Base-by-base conservation (phyloP, 2,329 filamentous ascomycete genomes). In the Talaromyces atroroseus region DNA sequence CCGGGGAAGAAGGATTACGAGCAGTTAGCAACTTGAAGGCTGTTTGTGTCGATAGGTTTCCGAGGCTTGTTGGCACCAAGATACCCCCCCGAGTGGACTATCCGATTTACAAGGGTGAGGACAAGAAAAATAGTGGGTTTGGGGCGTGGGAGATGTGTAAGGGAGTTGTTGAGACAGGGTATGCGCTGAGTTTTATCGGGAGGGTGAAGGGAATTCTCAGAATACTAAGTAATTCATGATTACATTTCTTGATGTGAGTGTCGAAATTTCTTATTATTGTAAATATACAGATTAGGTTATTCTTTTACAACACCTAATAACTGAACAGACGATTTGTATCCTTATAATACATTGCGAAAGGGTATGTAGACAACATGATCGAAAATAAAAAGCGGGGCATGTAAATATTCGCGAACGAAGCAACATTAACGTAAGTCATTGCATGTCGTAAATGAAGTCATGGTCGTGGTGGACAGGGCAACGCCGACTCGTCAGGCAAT, bases 11-110 rank as follows among this genome's bases (percentile, higher is more conserved):
- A 70, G 94, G 94, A 0, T 74, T 99, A 21, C 80, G 90, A 36
- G 86, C 86, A 3, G 69, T 99, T 54, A 96, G 90, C 72, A 96
- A 97, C 72, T 72, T 85, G 61, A 99, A 99, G 78, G 85, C 87
- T 56, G 78, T 99, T 32, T 96, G 91, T 67, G 80, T 85, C 60
- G 94, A 99, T 76, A 88, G 58, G 69, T 83, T 78, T 66, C 77
- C 79, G 0, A 69, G 68, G 24, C 24, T 78, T 26, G 68, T 83
- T 59, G 79, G 86, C 61, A 99, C 94, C 6, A 78, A 80, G 5
- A 96, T 99, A 57, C 94, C 94, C 2, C 80, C 80, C 1, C 83
- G 87, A 5, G 82, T 96, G 63, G 85, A 87, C 66, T 95, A 97
- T 71, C 92, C 94, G 1, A 84, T 99, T 16, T 69, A 74, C 3